phyloP scores from a whole-genome alignment of 257 asterid species.

The Solanum ossicruentum region DNA sequence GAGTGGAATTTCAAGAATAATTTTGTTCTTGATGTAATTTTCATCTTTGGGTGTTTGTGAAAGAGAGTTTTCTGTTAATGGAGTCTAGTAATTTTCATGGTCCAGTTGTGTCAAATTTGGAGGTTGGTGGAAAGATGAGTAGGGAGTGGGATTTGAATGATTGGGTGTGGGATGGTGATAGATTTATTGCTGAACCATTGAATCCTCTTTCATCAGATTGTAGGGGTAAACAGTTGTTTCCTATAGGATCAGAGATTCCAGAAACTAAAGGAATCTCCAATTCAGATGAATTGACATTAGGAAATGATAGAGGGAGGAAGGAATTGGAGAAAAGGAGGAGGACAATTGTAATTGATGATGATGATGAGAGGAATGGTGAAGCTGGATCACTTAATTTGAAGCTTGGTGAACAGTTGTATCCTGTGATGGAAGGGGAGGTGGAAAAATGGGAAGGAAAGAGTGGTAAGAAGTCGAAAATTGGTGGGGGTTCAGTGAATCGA shows the following conservation, averaged over 20 bases:
- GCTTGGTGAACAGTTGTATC: conserved; percentile 64
- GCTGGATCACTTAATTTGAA: conserved; percentile 52
- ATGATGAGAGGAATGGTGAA: conserved; percentile 15
- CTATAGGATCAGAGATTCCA: conserved; percentile 31
- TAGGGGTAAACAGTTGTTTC: conserved; percentile 45
- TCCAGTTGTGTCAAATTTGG: conserved; percentile 35
- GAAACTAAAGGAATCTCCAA: conserved; percentile 12
- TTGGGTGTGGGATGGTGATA: conserved; percentile 95
- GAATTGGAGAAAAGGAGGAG: conserved; percentile 70
- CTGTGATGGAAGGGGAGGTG: conserved; percentile 21
- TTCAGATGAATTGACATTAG: conserved; percentile 22
- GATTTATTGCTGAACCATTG: conserved; percentile 45
- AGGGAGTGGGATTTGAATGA: conserved; percentile 81
- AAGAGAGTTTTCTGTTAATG: neutral
- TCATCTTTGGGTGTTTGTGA: neutral
- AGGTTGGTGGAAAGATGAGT: conserved; percentile 45
- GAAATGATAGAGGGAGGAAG: conserved; percentile 41
- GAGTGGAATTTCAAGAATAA: neutral
- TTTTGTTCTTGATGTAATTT: neutral
- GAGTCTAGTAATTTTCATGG: conserved; percentile 12
- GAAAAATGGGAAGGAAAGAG: conserved; percentile 43
- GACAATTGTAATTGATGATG: conserved; percentile 17
- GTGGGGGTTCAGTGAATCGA: conserved; percentile 27
- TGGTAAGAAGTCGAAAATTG: conserved; percentile 59
- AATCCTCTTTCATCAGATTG: conserved; percentile 44